Percentiles rank a stretch among this genome's conserved stretches.
These are phyloP conservation scores for Murraya paniculata DNA, from an alignment of 345 rosid genomes.

Conservation along the genomic window DNA sequence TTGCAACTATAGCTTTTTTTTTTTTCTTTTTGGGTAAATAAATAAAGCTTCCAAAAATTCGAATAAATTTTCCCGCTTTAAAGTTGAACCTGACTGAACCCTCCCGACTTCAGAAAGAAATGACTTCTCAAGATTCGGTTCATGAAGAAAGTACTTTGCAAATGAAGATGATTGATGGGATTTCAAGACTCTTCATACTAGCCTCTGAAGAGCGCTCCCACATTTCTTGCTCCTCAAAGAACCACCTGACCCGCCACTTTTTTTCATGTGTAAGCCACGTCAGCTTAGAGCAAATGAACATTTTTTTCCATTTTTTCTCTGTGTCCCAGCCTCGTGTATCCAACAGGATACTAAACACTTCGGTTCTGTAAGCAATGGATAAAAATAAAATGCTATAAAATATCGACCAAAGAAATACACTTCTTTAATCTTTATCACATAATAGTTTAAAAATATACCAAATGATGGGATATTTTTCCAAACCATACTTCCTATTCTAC, in stretches of 20 bases:
- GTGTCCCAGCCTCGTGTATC: too few species aligned
- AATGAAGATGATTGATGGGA: too few species aligned
- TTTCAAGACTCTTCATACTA: neutral
- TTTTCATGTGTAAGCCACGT: neutral
- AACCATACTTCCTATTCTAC: constrained; percentile 9
- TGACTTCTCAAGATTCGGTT: neutral
- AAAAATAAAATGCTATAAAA: too few species aligned
- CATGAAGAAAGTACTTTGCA: neutral
- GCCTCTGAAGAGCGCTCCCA: neutral
- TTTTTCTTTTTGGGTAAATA: neutral
- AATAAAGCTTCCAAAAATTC: too few species aligned
- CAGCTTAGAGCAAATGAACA: too few species aligned
- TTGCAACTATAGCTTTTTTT: neutral
- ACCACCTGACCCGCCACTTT: neutral
- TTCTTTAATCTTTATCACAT: neutral
- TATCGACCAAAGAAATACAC: neutral
- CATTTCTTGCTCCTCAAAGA: neutral
- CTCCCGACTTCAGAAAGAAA: too few species aligned
- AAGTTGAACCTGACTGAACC: too few species aligned
- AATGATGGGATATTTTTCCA: neutral
- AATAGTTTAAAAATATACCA: too few species aligned
- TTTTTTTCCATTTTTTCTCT: too few species aligned
- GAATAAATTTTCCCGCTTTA: too few species aligned
- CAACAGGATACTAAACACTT: too few species aligned
- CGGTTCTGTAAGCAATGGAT: too few species aligned